phyloP scores from a whole-genome alignment of 257 asterid genomes.

The Primulina tabacum region DNA sequence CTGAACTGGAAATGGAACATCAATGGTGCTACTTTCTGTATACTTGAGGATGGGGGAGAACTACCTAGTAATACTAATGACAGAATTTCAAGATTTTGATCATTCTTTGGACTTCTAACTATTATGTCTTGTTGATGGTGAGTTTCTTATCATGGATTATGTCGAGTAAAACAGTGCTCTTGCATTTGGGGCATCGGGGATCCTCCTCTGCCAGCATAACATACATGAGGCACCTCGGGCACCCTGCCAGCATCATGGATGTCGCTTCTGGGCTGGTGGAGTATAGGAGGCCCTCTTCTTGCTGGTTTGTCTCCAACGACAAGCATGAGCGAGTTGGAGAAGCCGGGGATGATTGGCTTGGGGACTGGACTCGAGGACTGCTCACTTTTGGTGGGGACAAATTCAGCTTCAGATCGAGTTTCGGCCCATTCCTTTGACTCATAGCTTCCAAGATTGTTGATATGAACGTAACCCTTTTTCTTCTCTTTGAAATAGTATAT shows the following conservation, averaged over 20 bases:
- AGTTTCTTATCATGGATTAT: conserved; percentile 32
- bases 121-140: conserved; percentile 36
- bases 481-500: background rate
- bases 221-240: conserved; percentile 89
- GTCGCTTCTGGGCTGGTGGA: conserved; percentile 57
- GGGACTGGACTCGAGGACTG: conserved; percentile 37
- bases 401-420: conserved; percentile 52
- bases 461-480: conserved; percentile 19
- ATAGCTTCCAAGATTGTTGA: conserved; percentile 14
- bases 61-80: conserved; percentile 23
- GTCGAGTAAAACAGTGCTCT: conserved; percentile 75
- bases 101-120: conserved; percentile 12
- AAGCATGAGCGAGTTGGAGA: conserved; percentile 57
- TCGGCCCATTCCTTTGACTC: conserved; percentile 41
- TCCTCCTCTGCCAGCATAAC: conserved; percentile 83
- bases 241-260: conserved; percentile 66
- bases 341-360: conserved; percentile 45
- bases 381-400: conserved; percentile 50
- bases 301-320: conserved; percentile 64
- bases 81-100: background rate
- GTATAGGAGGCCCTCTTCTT: conserved; percentile 42
- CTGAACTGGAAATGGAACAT: conserved; percentile 50
- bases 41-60: background rate
- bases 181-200: conserved; percentile 86
- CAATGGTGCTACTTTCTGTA: conserved; percentile 41